phyloP scores from a whole-genome alignment of 2,329 filamentous ascomycete genomes.

The Stylonectria norvegica region DNA sequence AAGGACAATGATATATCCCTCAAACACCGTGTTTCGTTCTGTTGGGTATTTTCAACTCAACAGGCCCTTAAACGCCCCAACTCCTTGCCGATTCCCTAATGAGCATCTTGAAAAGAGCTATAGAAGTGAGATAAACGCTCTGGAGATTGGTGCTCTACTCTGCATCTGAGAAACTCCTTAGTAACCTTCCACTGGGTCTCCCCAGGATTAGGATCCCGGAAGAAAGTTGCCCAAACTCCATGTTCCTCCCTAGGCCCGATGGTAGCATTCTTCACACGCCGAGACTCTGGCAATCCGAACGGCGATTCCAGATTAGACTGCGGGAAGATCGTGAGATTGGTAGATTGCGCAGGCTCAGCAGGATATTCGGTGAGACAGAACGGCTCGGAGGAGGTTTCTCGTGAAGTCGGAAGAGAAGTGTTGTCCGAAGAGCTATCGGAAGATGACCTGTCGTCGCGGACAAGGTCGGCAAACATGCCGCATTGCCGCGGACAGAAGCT shows the following conservation, averaged over 20 bases:
- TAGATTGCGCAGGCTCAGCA: too few species aligned
- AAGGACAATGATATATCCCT: too few species aligned
- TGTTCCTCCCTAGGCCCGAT: constrained; percentile 24
- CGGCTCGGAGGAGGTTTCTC: constrained; percentile 4
- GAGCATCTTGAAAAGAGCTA: too few species aligned
- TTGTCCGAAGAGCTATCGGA: background rate
- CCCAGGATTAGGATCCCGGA: constrained; percentile 23
- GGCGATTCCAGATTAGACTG: constrained; percentile 21
- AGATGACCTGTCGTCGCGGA: background rate
- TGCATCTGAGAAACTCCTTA: constrained; percentile 26
- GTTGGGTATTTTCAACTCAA: too few species aligned
- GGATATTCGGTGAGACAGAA: too few species aligned
- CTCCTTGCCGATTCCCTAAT: too few species aligned
- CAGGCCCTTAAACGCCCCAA: too few species aligned
- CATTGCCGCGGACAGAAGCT: constrained; percentile 6
- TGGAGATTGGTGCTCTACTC: too few species aligned
- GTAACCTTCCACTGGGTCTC: constrained; percentile 28
- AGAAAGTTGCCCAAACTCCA: constrained; percentile 30
- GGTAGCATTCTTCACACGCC: constrained; percentile 30
- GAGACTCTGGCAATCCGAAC: constrained; percentile 25
- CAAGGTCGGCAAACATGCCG: constrained; percentile 17
- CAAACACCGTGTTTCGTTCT: too few species aligned
- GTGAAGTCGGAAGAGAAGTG: constrained; percentile 4
- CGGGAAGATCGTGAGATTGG: too few species aligned
- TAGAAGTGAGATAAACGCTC: too few species aligned